These are phyloP conservation scores for Hypoxylon perforatum DNA, from an alignment of 495 filamentous ascomycete species.

Conservation along the genomic window DNA sequence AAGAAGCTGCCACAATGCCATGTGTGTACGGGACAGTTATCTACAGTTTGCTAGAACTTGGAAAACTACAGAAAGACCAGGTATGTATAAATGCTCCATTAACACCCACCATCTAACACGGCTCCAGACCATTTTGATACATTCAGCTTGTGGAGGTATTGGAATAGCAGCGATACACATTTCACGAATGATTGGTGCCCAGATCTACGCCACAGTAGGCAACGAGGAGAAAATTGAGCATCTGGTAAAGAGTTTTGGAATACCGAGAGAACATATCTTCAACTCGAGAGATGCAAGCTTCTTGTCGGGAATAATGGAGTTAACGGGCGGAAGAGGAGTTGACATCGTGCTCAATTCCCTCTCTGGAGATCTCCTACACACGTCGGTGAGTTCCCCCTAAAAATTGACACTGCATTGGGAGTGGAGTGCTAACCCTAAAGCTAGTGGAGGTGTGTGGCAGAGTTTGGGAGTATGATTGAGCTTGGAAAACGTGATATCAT, in stretches of 20 bases:
- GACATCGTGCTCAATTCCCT: constrained; percentile 68
- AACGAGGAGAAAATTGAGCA: constrained; percentile 52
- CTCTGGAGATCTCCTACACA: constrained; percentile 60
- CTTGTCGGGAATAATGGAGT: constrained; percentile 50
- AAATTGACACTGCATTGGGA: too few species aligned
- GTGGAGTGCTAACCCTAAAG: too few species aligned
- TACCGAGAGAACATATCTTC: constrained; percentile 61
- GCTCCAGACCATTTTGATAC: too few species aligned
- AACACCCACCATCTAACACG: too few species aligned
- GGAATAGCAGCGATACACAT: constrained; percentile 65
- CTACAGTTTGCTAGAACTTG: constrained; percentile 55
- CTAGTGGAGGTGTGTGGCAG: constrained; percentile 61
- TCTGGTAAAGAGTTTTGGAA: constrained; percentile 53
- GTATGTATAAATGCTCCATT: too few species aligned
- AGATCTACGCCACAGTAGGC: constrained; percentile 63
- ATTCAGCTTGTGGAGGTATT: too few species aligned
- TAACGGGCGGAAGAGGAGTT: constrained; percentile 58
- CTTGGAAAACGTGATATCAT: constrained; percentile 57
- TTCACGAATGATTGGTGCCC: constrained; percentile 56
- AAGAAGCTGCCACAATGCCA: constrained; percentile 62
- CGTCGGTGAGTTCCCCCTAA: too few species aligned
- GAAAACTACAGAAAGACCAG: not conserved
- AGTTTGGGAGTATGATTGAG: constrained; percentile 65
- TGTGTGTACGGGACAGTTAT: constrained; percentile 64
- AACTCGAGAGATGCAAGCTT: constrained; percentile 48